These are phyloP conservation scores for Apiospora hydei DNA, from an alignment of 2,329 filamentous ascomycete genomes.

Conservation along the genomic window DNA sequence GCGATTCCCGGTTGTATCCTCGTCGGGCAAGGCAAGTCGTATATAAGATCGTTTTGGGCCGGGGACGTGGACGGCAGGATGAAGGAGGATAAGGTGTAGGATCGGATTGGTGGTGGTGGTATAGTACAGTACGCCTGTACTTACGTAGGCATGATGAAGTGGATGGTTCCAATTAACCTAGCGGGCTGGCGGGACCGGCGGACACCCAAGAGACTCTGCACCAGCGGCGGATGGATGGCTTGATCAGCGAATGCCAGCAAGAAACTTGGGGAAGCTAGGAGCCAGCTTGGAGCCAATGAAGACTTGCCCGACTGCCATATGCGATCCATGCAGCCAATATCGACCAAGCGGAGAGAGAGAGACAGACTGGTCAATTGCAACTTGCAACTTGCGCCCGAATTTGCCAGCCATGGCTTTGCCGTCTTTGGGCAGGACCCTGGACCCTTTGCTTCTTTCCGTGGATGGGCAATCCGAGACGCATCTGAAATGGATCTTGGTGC, in stretches of 20 bases:
- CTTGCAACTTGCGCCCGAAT: too few species aligned
- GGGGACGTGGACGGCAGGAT: not conserved
- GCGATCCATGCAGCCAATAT: not conserved
- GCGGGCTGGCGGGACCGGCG: conserved; percentile 13
- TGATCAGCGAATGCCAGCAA: not conserved
- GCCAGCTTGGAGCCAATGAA: conserved; percentile 4
- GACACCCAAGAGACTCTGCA: not conserved
- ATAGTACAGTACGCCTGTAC: not conserved
- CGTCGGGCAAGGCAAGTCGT: not conserved
- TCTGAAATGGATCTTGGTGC: conserved; percentile 36
- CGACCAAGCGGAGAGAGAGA: too few species aligned
- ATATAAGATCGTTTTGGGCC: not conserved
- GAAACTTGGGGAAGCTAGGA: not conserved
- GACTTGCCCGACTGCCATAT: not conserved
- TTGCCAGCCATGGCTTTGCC: not conserved
- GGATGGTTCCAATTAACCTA: conserved; percentile 18
- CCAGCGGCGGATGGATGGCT: not conserved
- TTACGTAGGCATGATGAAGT: conserved; percentile 14
- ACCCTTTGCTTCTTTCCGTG: not conserved
- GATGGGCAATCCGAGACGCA: conserved; percentile 35
- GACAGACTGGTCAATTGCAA: too few species aligned
- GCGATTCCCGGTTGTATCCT: not conserved
- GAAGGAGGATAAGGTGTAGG: conserved; percentile 18
- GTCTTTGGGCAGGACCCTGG: not conserved
- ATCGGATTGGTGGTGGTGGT: conserved; percentile 7